These are phyloP conservation scores for Vaccinium corymbosum DNA, from an alignment of 148 eudicot species.

Conservation along the genomic window DNA sequence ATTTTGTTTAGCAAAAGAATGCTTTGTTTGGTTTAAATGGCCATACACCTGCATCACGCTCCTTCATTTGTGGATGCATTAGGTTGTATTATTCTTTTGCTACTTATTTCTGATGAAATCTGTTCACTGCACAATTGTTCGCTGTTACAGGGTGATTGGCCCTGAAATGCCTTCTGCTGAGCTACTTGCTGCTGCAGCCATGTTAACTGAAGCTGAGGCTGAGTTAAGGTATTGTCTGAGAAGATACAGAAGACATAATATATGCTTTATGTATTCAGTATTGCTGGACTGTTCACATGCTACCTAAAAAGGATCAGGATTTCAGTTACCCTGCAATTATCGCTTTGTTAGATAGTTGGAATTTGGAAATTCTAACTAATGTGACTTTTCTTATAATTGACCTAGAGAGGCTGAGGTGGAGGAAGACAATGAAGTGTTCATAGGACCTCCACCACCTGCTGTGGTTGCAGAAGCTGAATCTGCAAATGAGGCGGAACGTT, in stretches of 20 bases:
- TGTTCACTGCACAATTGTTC: conserved; percentile 10
- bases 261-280: not conserved
- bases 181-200: conserved; percentile 98
- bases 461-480: conserved; percentile 81
- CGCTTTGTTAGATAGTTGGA: not conserved
- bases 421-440: conserved; percentile 52
- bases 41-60: not conserved
- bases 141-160: conserved; percentile 63
- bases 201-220: conserved; percentile 91
- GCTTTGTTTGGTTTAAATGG: not conserved
- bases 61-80: not conserved
- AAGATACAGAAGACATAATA: too few species aligned
- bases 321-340: not conserved
- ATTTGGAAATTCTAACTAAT: not conserved
- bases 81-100: not conserved
- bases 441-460: conserved; percentile 97
- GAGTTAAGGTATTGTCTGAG: conserved; percentile 59
- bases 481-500: conserved; percentile 91
- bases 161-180: conserved; percentile 98
- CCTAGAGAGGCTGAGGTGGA: conserved; percentile 47
- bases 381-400: conserved; percentile 12
- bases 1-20: not conserved
- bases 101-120: not conserved
- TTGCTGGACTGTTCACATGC: not conserved
- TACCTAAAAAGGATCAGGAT: too few species aligned